Conservation (phyloP, 2,329 filamentous ascomycete species). For the Nectriaceae sp. region DNA sequence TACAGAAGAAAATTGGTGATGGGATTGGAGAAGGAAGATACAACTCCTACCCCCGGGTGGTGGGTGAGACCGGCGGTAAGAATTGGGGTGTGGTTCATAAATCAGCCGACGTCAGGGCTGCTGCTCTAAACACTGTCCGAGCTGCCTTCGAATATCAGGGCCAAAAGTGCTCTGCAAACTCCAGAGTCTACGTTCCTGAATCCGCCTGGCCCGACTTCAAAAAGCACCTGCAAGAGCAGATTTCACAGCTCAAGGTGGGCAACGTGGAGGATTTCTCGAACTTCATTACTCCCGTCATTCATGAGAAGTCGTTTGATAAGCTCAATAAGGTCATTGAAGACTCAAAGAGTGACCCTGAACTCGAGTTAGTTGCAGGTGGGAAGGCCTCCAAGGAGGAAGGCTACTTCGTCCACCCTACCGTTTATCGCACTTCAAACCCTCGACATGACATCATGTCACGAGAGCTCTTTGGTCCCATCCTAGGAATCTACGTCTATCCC, state of each 20-base stretch:
- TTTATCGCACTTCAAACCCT: constrained; percentile 44
- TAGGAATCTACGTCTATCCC: constrained; percentile 49
- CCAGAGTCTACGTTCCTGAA: constrained; percentile 56
- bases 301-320: constrained; percentile 45
- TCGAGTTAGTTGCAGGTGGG: constrained; percentile 48
- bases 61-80: constrained; percentile 54
- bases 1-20: constrained; percentile 31
- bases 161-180: constrained; percentile 54
- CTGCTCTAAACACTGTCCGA: constrained; percentile 47
- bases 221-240: constrained; percentile 32
- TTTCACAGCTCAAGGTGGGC: constrained; percentile 36
- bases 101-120: constrained; percentile 48
- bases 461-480: constrained; percentile 52
- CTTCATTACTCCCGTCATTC: constrained; percentile 53
- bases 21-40: constrained; percentile 19
- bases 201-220: constrained; percentile 26
- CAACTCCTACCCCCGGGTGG: constrained; percentile 42
- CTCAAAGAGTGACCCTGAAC: constrained; percentile 42
- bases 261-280: constrained; percentile 31
- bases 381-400: constrained; percentile 43
- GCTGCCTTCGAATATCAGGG: constrained; percentile 53
- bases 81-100: constrained; percentile 37
- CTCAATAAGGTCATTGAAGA: constrained; percentile 46
- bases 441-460: constrained; percentile 45
- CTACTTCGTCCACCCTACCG: constrained; percentile 49